Conservation (phyloP, 768 basidiomycete species). For the Lyophyllum atratum region DNA sequence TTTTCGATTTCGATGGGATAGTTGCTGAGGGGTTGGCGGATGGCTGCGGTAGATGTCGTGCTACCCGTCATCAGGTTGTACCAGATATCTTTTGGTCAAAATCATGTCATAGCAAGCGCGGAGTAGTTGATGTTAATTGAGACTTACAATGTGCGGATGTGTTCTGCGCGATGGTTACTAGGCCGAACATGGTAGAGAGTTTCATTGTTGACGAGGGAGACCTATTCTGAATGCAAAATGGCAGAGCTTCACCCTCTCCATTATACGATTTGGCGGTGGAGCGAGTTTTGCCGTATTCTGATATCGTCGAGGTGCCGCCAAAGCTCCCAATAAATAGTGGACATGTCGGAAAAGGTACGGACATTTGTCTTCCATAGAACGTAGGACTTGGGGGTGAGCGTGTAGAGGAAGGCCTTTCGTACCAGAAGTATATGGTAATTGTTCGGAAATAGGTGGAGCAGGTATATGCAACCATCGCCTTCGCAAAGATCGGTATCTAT, state of each 20-base stretch:
- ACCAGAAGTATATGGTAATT: not conserved
- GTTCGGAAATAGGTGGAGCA: not conserved
- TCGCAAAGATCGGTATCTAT: not conserved
- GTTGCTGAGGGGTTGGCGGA: conserved; percentile 41
- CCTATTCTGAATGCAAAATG: not conserved
- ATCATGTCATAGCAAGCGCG: not conserved
- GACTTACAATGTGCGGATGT: conserved; percentile 18
- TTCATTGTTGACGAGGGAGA: conserved; percentile 19
- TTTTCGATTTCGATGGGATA: conserved; percentile 37
- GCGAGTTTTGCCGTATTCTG: not conserved
- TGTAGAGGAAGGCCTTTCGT: not conserved
- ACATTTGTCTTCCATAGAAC: not conserved
- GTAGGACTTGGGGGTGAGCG: not conserved
- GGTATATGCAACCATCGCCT: not conserved
- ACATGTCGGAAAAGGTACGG: not conserved
- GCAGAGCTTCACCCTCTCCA: not conserved
- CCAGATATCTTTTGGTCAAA: conserved; percentile 28
- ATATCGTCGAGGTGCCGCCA: not conserved
- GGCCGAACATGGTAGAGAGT: conserved; percentile 17
- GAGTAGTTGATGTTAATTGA: not conserved
- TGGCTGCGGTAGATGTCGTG: conserved; percentile 25
- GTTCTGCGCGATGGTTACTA: conserved; percentile 19
- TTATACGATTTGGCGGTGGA: not conserved
- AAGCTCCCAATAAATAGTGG: not conserved
- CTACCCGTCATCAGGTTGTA: conserved; percentile 26